Base-by-base conservation (phyloP, 2,329 filamentous ascomycete genomes). In the Colletotrichum spaethianum region DNA sequence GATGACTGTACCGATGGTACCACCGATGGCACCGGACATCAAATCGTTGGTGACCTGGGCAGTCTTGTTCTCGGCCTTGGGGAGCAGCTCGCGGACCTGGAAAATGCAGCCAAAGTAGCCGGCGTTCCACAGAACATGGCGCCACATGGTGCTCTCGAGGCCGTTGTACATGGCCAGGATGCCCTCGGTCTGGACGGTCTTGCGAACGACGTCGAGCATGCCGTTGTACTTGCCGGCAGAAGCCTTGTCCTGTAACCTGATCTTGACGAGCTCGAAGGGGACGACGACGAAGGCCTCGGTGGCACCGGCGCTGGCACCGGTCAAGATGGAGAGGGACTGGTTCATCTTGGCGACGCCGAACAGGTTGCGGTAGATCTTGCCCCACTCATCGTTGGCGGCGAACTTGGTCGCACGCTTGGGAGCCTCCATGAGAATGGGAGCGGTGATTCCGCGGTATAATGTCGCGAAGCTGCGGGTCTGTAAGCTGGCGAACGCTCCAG, bases 21-120 rank as follows among this genome's bases (percentile, higher is more conserved):
- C 96, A 84, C 96, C 96, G 75, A 98, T 84, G 53, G 93, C 89
- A 81, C 96, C 96, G 26, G 95, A 95, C 67, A 97, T 84, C 75
- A 99, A 85, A 79, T 99, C 95, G 81, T 98, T 98, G 71, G 89
- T 84, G 84, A 97, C 93, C 85, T 98, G 92, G 64, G 89, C 88
- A 75, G 88, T 88, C 89, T 98, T 97, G 83, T 90, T 93, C 67
- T 93, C 90, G n/a, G 93, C 91, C 80, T 91, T 89, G 74, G 96
- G 96, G 57, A 99, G 85, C 76, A 98, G 86, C 73, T 91, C 89
- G 80, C 95, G 93, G 74, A 98, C 94, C 85, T 99, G 96, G 91
- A 97, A 98, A 82, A 99, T 99, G 84, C 95, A 97, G 79, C 96
- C 96, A 82, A 99, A 99, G 89, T 98, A 98, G 71, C 95, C 96